Conservation (phyloP, 2,329 filamentous ascomycete genomes). For the Aspergillus flavus region DNA sequence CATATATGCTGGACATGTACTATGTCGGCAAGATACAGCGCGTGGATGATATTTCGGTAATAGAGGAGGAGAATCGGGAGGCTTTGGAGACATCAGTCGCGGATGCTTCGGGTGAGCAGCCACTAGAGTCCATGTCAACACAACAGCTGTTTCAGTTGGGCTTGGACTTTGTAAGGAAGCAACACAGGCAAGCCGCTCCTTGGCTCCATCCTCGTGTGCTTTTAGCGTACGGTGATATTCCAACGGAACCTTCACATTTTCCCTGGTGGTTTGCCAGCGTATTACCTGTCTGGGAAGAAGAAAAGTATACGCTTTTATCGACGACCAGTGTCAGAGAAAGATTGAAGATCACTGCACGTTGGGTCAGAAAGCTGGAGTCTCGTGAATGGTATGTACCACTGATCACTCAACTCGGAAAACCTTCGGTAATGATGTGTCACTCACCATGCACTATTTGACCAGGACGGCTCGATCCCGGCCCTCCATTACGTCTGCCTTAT, state of each 20-base stretch:
- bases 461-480: conserved; percentile 36
- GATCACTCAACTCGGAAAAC: conserved; percentile 3
- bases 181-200: conserved; percentile 67
- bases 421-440: conserved; percentile 9
- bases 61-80: conserved; percentile 78
- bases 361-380: conserved; percentile 73
- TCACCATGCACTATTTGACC: conserved; percentile 15
- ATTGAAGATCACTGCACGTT: conserved; percentile 78
- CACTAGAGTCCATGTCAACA: conserved; percentile 63
- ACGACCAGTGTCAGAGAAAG: conserved; percentile 77
- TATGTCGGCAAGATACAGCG: conserved; percentile 73
- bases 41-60: conserved; percentile 77
- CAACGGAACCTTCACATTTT: conserved; percentile 73
- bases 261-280: conserved; percentile 91
- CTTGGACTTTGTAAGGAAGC: conserved; percentile 68
- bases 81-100: conserved; percentile 61
- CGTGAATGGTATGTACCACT: conserved; percentile 66
- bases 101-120: conserved; percentile 24
- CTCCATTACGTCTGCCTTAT: conserved; percentile 44
- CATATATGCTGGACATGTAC: conserved; percentile 73
- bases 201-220: conserved; percentile 77
- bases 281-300: conserved; percentile 72
- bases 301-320: conserved; percentile 76
- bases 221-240: conserved; percentile 74
- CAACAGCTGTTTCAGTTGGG: conserved; percentile 67